Evolutionary conservation across 257 asterid species (phyloP).

Genomic region (Anisodus acutangulus): DNA sequence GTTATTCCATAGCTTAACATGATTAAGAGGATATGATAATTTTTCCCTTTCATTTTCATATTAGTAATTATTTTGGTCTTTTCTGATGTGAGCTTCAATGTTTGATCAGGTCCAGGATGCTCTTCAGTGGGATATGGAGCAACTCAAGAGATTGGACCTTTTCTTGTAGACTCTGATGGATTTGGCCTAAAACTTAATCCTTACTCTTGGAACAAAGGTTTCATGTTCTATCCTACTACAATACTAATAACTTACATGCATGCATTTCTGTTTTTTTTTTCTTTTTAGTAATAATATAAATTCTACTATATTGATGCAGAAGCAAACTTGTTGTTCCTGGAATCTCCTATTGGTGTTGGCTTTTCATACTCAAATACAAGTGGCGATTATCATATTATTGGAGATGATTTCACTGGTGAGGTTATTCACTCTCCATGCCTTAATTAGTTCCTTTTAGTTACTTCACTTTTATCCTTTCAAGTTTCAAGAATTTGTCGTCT

Average conservation of each 20-base stretch:
- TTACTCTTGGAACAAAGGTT: constrained; percentile 88
- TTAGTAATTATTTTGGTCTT: constrained; percentile 18
- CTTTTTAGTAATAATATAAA: no score
- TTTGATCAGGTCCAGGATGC: constrained; percentile 86
- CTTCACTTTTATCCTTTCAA: no score
- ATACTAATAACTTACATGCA: not conserved
- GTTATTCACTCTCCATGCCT: not conserved
- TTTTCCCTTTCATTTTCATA: not conserved
- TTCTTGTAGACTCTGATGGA: constrained; percentile 65
- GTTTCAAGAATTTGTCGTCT: not conserved
- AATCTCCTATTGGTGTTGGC: constrained; percentile 94
- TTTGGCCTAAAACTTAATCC: constrained; percentile 62
- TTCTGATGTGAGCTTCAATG: constrained; percentile 1
- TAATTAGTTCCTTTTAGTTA: no score
- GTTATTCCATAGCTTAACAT: not conserved
- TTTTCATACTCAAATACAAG: constrained; percentile 81
- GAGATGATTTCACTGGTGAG: constrained; percentile 84
- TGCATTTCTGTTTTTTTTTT: not conserved
- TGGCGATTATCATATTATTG: constrained; percentile 68
- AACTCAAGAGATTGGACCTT: constrained; percentile 96
- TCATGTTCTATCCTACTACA: not conserved
- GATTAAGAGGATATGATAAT: not conserved
- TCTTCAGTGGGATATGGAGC: constrained; percentile 99
- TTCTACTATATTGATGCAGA: constrained; percentile 46
- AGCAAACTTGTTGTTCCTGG: constrained; percentile 86